A percentile compares a stretch with the other conserved stretches of the same genome.
Evolutionary conservation across 1,284 basidiomycete genomes (phyloP).

Genomic region (Leccinum fuscescens): DNA sequence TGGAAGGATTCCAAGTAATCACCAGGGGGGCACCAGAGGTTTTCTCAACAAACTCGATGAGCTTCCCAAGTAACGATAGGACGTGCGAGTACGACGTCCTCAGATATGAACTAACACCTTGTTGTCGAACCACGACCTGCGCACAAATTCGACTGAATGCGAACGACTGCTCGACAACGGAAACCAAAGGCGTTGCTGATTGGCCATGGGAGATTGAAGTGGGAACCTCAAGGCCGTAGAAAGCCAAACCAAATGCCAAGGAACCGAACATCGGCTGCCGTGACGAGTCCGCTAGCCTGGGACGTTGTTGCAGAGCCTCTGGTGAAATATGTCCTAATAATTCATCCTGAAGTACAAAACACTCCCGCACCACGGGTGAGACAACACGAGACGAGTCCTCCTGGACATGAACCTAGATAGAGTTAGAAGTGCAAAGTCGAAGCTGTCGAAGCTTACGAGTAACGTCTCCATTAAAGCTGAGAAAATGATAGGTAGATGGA

Average conservation of each 20-base stretch:
- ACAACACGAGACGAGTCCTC: constrained; percentile 36
- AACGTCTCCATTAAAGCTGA: constrained; percentile 62
- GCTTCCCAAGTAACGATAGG: constrained; percentile 48
- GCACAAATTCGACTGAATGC: constrained; percentile 48
- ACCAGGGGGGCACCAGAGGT: constrained; percentile 29
- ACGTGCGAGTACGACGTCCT: constrained; percentile 51
- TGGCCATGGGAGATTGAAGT: constrained; percentile 20
- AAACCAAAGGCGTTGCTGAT: constrained; percentile 51
- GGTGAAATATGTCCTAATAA: constrained; percentile 54
- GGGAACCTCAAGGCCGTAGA: constrained; percentile 52
- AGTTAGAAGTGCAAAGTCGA: constrained; percentile 5
- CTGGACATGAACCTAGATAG: constrained; percentile 41
- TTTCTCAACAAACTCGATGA: constrained; percentile 46
- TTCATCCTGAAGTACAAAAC: constrained; percentile 52
- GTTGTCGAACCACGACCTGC: constrained; percentile 34
- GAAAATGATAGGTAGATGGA: constrained; percentile 81
- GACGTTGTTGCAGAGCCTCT: constrained; percentile 49
- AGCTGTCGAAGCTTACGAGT: constrained; percentile 41
- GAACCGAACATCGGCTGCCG: constrained; percentile 38
- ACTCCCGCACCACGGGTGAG: constrained; percentile 41
- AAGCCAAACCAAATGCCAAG: constrained; percentile 54
- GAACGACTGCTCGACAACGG: constrained; percentile 54
- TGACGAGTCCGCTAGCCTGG: constrained; percentile 41
- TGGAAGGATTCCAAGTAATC: constrained; percentile 54
- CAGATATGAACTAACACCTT: constrained; percentile 30